Evolutionary conservation across 2,329 filamentous ascomycete species (phyloP), one percentile per base, ranked within the genome.

Genomic region (Mycogone perniciosa): DNA sequence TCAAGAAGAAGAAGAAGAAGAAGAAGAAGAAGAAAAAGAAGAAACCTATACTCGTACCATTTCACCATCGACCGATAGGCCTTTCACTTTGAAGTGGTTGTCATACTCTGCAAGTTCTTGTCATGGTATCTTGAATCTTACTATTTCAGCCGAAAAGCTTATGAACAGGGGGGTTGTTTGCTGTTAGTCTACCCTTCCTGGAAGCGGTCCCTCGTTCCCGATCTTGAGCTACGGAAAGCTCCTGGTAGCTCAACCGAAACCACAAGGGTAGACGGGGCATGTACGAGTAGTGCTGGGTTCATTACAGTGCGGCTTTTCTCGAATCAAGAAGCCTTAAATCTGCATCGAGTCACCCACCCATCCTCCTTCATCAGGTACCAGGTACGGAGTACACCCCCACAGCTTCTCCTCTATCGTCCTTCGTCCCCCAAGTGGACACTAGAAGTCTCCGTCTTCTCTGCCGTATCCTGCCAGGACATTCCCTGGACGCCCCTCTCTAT

Each of bases 341-440:
- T 54, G 48, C 48, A 51, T 51, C 46, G 39, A 43, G 42, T 46
- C 48, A 37, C 43, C 48, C 54, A 50, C 52, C 52, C 52, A 44
- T 52, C 52, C 52, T 50, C 52, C 46, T 52, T 54, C 54, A 52
- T 54, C 44, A 51, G 47, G 54, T 52, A 54, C 52, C 54, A 49
- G 48, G 49, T 54, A 48, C 51, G 51, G 51, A 47, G 46, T 34
- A 49, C 29, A 44, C 48, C 51, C 54, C 52, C 52, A 54, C 48
- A 56, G 46, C 48, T 39, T 40, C 37, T 46, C 39, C 46, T 50
- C 50, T 39, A 50, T 53, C 45, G 42, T 50, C 38, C 44, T 48
- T 39, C 44, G 47, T 47, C 26, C 34, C 45, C 44, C 35, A 9
- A 2, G 20, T 20, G 20, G 20, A 20, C 20, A 37, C 43, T 31